phyloP scores from a whole-genome alignment of 2,329 filamentous ascomycete genomes.

The Xylariaceae sp. region DNA sequence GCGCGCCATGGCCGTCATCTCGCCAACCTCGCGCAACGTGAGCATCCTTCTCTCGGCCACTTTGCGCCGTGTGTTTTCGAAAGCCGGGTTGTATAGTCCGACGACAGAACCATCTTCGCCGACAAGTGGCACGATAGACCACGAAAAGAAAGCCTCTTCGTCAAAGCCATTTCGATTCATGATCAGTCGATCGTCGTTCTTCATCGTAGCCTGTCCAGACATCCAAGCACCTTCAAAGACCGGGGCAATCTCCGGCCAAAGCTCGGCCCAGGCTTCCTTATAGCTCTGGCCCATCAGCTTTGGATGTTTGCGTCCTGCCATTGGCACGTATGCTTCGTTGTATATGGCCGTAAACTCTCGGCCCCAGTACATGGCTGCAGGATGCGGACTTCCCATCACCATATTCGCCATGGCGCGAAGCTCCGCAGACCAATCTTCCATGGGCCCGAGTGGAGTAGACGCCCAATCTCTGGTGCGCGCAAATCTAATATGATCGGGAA shows the following conservation, averaged over 20 bases:
- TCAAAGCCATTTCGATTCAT: constrained; percentile 64
- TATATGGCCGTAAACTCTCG: constrained; percentile 64
- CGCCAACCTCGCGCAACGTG: constrained; percentile 71
- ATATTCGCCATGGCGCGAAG: constrained; percentile 75
- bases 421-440: constrained; percentile 68
- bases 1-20: constrained; percentile 67
- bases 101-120: constrained; percentile 70
- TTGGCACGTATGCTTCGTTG: constrained; percentile 65
- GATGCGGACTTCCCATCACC: constrained; percentile 74
- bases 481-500: constrained; percentile 70
- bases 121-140: constrained; percentile 75
- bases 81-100: constrained; percentile 74
- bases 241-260: constrained; percentile 67
- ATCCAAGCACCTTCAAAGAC: constrained; percentile 63
- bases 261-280: constrained; percentile 64
- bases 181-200: constrained; percentile 75
- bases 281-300: constrained; percentile 70
- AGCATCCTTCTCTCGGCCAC: constrained; percentile 78
- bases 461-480: constrained; percentile 70
- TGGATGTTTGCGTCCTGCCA: constrained; percentile 76
- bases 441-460: constrained; percentile 67
- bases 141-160: constrained; percentile 80
- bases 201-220: constrained; percentile 77
- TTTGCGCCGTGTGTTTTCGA: constrained; percentile 75
- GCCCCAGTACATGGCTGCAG: constrained; percentile 77